phyloP scores from a whole-genome alignment of 495 filamentous ascomycete species.

The Haplographium delicatum region DNA sequence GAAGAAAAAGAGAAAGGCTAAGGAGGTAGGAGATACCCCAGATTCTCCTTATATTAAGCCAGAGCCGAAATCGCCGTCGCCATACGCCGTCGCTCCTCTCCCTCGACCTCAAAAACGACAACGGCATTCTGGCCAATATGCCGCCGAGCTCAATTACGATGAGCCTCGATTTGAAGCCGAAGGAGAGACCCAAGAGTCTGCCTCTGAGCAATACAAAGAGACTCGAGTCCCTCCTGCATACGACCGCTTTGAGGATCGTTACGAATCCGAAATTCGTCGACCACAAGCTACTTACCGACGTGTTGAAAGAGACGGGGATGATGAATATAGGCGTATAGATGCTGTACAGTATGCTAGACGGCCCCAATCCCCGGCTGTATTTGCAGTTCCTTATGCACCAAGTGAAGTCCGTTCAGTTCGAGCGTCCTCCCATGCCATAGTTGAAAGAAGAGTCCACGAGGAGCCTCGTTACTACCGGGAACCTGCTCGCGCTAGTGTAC shows the following conservation, averaged over 20 bases:
- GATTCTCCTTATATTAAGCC: constrained; percentile 69
- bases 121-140: constrained; percentile 43
- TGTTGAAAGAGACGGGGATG: constrained; percentile 33
- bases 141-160: constrained; percentile 36
- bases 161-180: constrained; percentile 26
- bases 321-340: constrained; percentile 28
- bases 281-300: constrained; percentile 24
- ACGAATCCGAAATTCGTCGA: constrained; percentile 14
- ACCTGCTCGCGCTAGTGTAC: constrained; percentile 32
- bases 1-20: constrained; percentile 45
- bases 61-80: constrained; percentile 81
- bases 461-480: constrained; percentile 54
- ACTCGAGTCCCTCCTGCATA: constrained; percentile 1
- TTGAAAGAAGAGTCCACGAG: constrained; percentile 46
- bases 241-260: constrained; percentile 15
- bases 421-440: constrained; percentile 55
- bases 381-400: constrained; percentile 38
- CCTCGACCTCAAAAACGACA: constrained; percentile 46
- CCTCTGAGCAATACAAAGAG: constrained; percentile 11
- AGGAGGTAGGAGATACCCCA: constrained; percentile 32
- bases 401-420: constrained; percentile 44
- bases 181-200: background rate
- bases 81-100: constrained; percentile 50
- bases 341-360: constrained; percentile 42
- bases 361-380: constrained; percentile 44